Percentiles rank a stretch among this genome's conserved stretches.
Evolutionary conservation across 2,329 filamentous ascomycete genomes (phyloP).

Genomic region (Talaromyces rugulosus): DNA sequence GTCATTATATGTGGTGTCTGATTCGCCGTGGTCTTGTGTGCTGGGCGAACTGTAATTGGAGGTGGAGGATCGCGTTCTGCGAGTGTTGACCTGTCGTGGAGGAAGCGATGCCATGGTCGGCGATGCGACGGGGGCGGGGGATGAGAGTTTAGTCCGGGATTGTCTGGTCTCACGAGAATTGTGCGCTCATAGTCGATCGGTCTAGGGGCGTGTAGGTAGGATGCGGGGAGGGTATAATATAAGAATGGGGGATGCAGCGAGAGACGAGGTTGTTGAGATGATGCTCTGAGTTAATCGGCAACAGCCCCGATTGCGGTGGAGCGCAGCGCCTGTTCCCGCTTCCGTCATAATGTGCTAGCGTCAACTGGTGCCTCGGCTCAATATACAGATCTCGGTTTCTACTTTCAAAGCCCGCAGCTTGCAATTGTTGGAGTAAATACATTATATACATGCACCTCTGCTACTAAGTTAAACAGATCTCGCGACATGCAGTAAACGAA

Average conservation of each 20-base stretch:
- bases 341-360: not conserved
- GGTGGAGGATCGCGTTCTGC: constrained; percentile 8
- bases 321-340: not conserved
- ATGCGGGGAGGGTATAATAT: not conserved
- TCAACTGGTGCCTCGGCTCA: not conserved
- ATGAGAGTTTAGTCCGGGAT: not conserved
- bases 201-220: not conserved
- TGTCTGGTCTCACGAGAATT: not conserved
- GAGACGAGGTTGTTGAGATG: not conserved
- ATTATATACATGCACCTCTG: not conserved
- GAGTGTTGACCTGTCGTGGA: constrained; percentile 3
- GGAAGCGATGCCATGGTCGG: constrained; percentile 13
- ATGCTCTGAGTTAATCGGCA: not conserved
- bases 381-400: not conserved
- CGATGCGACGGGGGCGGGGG: not conserved
- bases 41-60: constrained; percentile 5
- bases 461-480: not conserved
- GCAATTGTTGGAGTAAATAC: not conserved
- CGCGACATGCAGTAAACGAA: not conserved
- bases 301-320: not conserved
- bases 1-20: not conserved
- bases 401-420: not conserved
- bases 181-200: not conserved
- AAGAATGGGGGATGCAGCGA: not conserved
- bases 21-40: constrained; percentile 2